Conservation (phyloP, 2,329 filamentous ascomycete species). For the Exophiala phaeomuriformis region DNA sequence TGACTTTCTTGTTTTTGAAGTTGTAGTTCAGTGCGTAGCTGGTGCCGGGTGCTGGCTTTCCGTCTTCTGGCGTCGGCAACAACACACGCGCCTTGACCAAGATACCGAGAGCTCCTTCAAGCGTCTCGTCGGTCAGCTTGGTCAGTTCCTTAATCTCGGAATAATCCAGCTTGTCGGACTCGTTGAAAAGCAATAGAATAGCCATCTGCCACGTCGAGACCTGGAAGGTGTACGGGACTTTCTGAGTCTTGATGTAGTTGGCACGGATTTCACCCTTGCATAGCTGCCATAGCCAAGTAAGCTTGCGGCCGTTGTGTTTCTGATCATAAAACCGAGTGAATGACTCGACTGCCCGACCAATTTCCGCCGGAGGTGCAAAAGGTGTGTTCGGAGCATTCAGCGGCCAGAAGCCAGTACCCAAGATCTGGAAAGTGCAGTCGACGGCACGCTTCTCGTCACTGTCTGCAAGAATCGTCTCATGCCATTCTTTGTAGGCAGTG, state of each 20-base stretch:
- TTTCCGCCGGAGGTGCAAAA: slow-evolving; percentile 79
- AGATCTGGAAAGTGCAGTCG: slow-evolving; percentile 83
- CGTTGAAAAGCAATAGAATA: slow-evolving; percentile 89
- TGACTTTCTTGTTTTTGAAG: slow-evolving; percentile 98
- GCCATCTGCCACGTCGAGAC: slow-evolving; percentile 98
- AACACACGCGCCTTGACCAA: slow-evolving; percentile 92
- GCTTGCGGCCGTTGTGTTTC: slow-evolving; percentile 92
- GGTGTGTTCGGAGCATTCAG: slow-evolving; percentile 77
- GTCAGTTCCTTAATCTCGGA: slow-evolving; percentile 81
- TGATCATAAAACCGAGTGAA: slow-evolving; percentile 89
- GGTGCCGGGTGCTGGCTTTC: slow-evolving; percentile 70
- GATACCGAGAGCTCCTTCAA: slow-evolving; percentile 79
- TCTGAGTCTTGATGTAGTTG: slow-evolving; percentile 80
- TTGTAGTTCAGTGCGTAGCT: slow-evolving; percentile 81
- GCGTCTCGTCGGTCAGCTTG: slow-evolving; percentile 67
- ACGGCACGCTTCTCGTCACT: slow-evolving; percentile 60
- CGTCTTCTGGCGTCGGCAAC: slow-evolving; percentile 60
- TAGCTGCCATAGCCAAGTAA: slow-evolving; percentile 96
- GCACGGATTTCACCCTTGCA: slow-evolving; percentile 96
- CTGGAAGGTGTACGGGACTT: slow-evolving; percentile 92
- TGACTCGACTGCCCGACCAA: slow-evolving; percentile 78
- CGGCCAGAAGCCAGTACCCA: slow-evolving; percentile 97
- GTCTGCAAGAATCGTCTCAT: slow-evolving; percentile 56
- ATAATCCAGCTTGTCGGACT: slow-evolving; percentile 75
- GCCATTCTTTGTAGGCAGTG: slow-evolving; percentile 72